Percentiles rank a stretch among this genome's conserved stretches.
Evolutionary conservation across 2,329 filamentous ascomycete species (phyloP).

Genomic region (Huntiella savannae): DNA sequence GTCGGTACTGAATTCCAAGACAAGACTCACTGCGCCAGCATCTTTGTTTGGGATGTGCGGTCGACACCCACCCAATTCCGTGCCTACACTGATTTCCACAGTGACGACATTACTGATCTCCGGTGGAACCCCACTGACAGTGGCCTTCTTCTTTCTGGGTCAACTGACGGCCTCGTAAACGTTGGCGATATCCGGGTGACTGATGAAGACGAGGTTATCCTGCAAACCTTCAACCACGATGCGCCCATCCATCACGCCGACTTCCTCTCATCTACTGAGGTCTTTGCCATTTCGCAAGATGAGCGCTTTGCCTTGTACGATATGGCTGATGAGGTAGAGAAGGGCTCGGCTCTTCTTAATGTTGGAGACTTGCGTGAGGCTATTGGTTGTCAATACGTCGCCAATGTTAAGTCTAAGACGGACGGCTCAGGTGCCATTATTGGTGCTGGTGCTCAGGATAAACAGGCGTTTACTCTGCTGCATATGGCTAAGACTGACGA

Average conservation of each 20-base stretch:
- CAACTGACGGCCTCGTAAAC: constrained; percentile 63
- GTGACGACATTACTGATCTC: constrained; percentile 45
- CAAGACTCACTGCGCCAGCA: constrained; percentile 39
- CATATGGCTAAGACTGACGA: constrained; percentile 32
- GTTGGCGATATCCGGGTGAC: constrained; percentile 51
- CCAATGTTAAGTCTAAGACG: constrained; percentile 42
- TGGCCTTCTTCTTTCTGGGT: constrained; percentile 51
- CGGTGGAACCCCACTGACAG: constrained; percentile 39
- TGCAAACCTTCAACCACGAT: constrained; percentile 61
- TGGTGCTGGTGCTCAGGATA: constrained; percentile 46
- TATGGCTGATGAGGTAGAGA: constrained; percentile 42
- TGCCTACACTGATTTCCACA: constrained; percentile 45
- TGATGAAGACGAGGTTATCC: constrained; percentile 59
- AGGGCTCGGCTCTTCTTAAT: constrained; percentile 33
- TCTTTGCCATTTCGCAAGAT: constrained; percentile 59
- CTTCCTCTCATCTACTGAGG: constrained; percentile 44
- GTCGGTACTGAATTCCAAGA: constrained; percentile 56
- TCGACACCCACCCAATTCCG: constrained; percentile 26
- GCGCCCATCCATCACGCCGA: constrained; percentile 57
- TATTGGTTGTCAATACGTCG: constrained; percentile 56
- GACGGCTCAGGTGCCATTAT: constrained; percentile 40
- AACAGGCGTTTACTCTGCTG: constrained; percentile 38
- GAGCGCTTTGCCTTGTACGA: constrained; percentile 60
- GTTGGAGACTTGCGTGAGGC: constrained; percentile 51
- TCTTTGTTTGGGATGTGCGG: constrained; percentile 40